Percentiles rank a stretch among this genome's conserved stretches.
phyloP scores from a whole-genome alignment of 2,329 filamentous ascomycete genomes.

The Diaporthe caulivora region DNA sequence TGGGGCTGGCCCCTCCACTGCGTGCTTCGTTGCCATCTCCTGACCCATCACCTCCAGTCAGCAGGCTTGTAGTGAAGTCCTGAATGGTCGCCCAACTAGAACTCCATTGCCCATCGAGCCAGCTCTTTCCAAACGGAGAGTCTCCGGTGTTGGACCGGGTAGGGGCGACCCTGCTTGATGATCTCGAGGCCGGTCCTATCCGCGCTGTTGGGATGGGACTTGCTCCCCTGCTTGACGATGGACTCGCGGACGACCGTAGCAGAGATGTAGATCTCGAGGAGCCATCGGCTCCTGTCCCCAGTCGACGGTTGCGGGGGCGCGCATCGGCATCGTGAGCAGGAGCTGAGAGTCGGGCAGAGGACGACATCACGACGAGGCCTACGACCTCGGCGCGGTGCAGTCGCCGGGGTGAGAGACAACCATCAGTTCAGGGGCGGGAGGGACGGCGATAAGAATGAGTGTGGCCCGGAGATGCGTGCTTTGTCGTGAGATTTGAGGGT shows the following conservation, averaged over 20 bases:
- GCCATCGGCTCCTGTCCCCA: constrained; percentile 49
- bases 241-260: constrained; percentile 45
- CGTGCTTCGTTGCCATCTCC: constrained; percentile 51
- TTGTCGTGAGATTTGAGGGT: background rate
- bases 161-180: constrained; percentile 35
- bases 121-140: constrained; percentile 51
- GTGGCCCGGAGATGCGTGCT: background rate
- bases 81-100: constrained; percentile 69
- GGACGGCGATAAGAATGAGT: constrained; percentile 19
- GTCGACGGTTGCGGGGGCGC: constrained; percentile 65
- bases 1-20: constrained; percentile 46
- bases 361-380: constrained; percentile 52
- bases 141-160: constrained; percentile 26
- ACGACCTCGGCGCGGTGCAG: constrained; percentile 46
- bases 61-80: constrained; percentile 62
- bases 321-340: constrained; percentile 57
- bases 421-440: constrained; percentile 43
- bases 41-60: constrained; percentile 49
- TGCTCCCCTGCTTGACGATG: constrained; percentile 53
- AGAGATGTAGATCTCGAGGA: constrained; percentile 46
- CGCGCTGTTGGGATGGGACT: constrained; percentile 63
- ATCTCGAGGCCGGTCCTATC: constrained; percentile 48
- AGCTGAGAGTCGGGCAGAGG: constrained; percentile 58
- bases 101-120: constrained; percentile 65
- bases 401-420: constrained; percentile 41